These are phyloP conservation scores for Aureobasidium mangrovei DNA, from an alignment of 2,329 filamentous ascomycete genomes.

Conservation along the genomic window DNA sequence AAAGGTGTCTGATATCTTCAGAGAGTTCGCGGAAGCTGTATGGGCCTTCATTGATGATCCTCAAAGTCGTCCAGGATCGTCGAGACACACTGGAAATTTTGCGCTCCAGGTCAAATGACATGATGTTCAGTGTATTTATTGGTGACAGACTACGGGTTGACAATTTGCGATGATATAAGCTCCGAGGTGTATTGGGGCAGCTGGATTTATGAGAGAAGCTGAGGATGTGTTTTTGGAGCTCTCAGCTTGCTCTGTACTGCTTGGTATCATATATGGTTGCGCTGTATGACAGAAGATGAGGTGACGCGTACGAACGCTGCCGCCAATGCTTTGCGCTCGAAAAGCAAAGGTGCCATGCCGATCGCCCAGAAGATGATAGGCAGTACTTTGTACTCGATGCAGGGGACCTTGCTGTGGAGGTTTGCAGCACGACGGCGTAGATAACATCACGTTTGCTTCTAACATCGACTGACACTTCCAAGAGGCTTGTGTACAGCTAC, in stretches of 20 bases:
- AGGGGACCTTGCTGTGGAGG: background rate
- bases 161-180: background rate
- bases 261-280: background rate
- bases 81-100: background rate
- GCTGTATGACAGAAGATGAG: background rate
- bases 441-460: background rate
- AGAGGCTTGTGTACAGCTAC: background rate
- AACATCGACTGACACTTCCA: background rate
- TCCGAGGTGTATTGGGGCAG: background rate
- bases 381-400: background rate
- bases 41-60: background rate
- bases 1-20: background rate
- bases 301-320: conserved; percentile 2
- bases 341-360: conserved; percentile 5
- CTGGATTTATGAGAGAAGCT: background rate
- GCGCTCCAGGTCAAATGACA: background rate
- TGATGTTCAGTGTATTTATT: background rate
- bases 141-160: background rate
- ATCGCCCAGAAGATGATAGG: conserved; percentile 1
- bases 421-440: conserved; percentile 3
- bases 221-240: background rate
- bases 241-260: background rate
- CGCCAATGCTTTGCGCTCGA: background rate
- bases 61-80: background rate
- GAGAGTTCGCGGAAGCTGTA: background rate